phyloP scores from a whole-genome alignment of 345 rosid species.

The Aquilaria malaccensis region DNA sequence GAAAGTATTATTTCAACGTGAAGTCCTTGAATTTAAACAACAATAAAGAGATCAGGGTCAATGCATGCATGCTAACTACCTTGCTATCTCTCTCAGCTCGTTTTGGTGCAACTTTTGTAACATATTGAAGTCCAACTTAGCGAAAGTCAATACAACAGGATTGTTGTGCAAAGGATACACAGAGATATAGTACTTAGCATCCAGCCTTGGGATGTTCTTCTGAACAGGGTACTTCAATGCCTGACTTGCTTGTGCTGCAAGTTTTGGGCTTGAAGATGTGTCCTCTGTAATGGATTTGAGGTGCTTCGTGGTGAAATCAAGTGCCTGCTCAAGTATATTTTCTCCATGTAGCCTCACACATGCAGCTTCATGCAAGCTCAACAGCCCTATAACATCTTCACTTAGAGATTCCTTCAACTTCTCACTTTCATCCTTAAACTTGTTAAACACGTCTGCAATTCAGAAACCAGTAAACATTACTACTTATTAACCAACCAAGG shows the following conservation, averaged over 20 bases:
- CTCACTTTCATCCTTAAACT: constrained; percentile 18
- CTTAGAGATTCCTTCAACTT: constrained; percentile 13
- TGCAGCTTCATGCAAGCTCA: constrained; percentile 26
- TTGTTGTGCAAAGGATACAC: constrained; percentile 9
- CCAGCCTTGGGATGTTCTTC: constrained; percentile 12
- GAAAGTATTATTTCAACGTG: too few relatives aligned
- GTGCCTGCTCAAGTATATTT: constrained; percentile 14
- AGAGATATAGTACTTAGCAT: constrained; percentile 15
- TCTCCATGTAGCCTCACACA: constrained; percentile 15
- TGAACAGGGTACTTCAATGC: constrained; percentile 15
- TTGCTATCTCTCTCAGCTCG: constrained; percentile 16
- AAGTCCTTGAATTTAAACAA: too few relatives aligned
- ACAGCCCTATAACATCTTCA: constrained; percentile 13
- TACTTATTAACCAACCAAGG: too few relatives aligned
- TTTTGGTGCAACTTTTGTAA: constrained; percentile 19
- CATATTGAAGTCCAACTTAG: constrained; percentile 29
- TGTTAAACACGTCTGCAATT: constrained; percentile 14
- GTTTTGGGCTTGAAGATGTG: not conserved
- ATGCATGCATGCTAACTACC: not conserved
- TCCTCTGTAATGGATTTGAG: not conserved
- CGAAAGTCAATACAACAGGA: constrained; percentile 13
- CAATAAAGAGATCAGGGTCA: too few relatives aligned
- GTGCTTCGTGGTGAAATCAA: constrained; percentile 7
- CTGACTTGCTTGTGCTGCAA: constrained; percentile 11
- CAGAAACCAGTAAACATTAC: too few relatives aligned